Evolutionary conservation across 2,329 filamentous ascomycete genomes (phyloP).

Genomic region (Aureobasidium vineae): DNA sequence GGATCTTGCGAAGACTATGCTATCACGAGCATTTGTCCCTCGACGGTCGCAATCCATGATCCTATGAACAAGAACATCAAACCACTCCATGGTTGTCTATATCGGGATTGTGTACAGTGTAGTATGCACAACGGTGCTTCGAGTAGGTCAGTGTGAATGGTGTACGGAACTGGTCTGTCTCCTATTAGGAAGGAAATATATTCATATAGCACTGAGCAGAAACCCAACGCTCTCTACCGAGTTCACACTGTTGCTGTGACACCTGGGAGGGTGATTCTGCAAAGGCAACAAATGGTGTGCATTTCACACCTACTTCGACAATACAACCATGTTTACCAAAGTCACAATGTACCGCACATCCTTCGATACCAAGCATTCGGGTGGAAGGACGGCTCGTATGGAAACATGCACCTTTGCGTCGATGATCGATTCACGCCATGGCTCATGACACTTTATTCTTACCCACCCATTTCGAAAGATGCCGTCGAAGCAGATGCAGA

Average conservation of each 20-base stretch:
- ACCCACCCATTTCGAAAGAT: background rate
- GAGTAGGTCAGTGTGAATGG: background rate
- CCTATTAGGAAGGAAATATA: background rate
- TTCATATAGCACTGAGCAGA: background rate
- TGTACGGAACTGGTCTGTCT: background rate
- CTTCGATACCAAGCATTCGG: background rate
- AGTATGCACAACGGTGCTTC: background rate
- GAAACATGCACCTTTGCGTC: background rate
- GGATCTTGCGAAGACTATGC: background rate
- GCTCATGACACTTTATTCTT: background rate
- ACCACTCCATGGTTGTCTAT: background rate
- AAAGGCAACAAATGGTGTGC: background rate
- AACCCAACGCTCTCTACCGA: background rate
- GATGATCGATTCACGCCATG: background rate
- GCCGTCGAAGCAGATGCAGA: background rate
- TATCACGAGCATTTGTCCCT: background rate
- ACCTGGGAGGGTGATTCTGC: background rate
- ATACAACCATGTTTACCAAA: background rate
- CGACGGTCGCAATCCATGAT: too few species aligned
- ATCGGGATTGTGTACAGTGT: background rate
- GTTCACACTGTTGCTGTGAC: background rate
- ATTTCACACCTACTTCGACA: slow-evolving; percentile 3
- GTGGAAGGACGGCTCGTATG: slow-evolving; percentile 11
- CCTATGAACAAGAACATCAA: background rate
- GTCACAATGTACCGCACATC: background rate